Base-by-base conservation (phyloP, 768 basidiomycete genomes). In the Daedalea quercina region DNA sequence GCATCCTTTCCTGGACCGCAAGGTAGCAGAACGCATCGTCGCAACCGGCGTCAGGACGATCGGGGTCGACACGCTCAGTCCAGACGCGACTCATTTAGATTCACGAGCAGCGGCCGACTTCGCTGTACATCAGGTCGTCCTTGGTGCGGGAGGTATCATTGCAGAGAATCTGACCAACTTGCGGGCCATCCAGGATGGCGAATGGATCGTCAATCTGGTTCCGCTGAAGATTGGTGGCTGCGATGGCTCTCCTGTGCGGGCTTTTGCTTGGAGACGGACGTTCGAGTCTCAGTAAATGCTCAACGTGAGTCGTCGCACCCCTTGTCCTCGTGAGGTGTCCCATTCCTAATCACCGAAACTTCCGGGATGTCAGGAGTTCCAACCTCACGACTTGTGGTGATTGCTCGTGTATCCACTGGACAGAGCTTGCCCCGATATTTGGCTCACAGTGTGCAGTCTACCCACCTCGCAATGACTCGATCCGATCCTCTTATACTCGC, bases 161-260 rank as follows among this genome's bases (percentile, higher is more conserved):
- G 85, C 77, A 25, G 88, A 90, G 70, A 90, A 90, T 56, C 57
- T 90, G 60, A 78, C 71, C 11, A 81, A 82, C 54, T 60, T 89
- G 44, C 74, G 73, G 20, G 57, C 58, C 46, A 65, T 87, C 34
- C 56, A 59, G 44, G 43, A 48, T 3, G 62, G 48, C 3, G 66
- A 70, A 19, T 74, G 70, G 62, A 68, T 73, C 50, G 78, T 85
- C 25, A 79, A 75, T 52, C 62, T 88, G 35, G 63, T 80, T 22
- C 86, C 86, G 0, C 64, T 90, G 45, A 80, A 74, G 42, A 52
- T 89, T 17, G 67, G 69, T 11, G 77, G 73, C 1, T 72, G 75
- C 19, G 87, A 89, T 61, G 87, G 82, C 9, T 82, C 84, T 1
- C 86, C 87, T 0, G 73, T 85, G 12, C 73, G 87, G 50, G 87